These are phyloP conservation scores for Alternaria viburni DNA, from an alignment of 2,329 filamentous ascomycete species.

Conservation along the genomic window DNA sequence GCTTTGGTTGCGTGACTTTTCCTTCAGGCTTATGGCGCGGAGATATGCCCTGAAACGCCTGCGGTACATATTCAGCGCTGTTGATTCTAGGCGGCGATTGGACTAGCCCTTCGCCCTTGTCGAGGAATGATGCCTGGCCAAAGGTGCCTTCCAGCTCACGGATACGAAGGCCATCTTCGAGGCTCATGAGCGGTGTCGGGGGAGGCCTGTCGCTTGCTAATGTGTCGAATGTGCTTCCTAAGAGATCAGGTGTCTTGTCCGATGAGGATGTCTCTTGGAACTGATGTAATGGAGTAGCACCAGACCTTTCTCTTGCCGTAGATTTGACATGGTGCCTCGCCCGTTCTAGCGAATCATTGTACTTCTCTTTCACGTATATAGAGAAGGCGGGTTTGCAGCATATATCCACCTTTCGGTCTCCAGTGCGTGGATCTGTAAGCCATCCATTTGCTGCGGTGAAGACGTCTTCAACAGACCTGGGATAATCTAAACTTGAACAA, in stretches of 20 bases:
- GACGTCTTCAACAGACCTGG: not conserved
- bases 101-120: not conserved
- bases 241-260: not conserved
- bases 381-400: not conserved
- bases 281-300: not conserved
- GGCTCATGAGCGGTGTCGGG: not conserved
- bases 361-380: not conserved
- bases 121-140: not conserved
- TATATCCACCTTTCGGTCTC: not conserved
- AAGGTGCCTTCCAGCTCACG: not conserved
- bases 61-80: not conserved
- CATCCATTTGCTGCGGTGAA: not conserved
- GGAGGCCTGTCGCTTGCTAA: not conserved
- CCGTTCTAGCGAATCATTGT: not conserved
- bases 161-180: not conserved
- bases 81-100: not conserved
- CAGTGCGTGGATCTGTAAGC: not conserved
- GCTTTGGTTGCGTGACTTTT: not conserved
- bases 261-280: not conserved
- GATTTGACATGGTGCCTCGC: not conserved
- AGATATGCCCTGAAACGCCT: not conserved
- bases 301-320: rapidly evolving
- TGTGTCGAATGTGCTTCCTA: not conserved
- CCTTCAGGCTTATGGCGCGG: not conserved
- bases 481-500: not conserved